phyloP scores from a whole-genome alignment of 176 grass and related monocot species.

The Phyllostachys edulis region DNA sequence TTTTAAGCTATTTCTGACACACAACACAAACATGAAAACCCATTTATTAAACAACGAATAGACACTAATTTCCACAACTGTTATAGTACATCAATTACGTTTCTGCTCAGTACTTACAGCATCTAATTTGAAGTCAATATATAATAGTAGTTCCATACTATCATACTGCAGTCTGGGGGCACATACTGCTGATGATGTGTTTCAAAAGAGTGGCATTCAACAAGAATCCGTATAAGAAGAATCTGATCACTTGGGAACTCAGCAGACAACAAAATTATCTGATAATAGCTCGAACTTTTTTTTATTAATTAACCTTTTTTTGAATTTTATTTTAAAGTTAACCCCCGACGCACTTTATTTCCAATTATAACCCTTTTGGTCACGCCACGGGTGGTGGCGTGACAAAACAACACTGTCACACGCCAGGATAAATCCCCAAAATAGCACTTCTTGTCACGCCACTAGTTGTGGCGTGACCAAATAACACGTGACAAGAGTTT shows the following conservation, averaged over 20 bases:
- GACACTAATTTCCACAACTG: not conserved
- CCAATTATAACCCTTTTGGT: no score
- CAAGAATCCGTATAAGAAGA: not conserved
- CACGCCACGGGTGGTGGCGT: no score
- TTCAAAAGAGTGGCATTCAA: not conserved
- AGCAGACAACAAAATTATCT: not conserved
- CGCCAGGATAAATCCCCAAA: no score
- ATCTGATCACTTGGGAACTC: not conserved
- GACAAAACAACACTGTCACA: no score
- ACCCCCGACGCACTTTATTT: no score
- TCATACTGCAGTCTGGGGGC: not conserved
- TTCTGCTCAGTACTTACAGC: not conserved
- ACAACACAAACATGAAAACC: not conserved
- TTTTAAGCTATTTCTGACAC: not conserved
- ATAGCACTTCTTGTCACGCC: no score
- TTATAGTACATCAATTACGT: not conserved
- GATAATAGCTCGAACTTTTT: no score
- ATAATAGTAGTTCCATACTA: not conserved
- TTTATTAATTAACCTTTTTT: no score
- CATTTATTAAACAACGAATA: not conserved
- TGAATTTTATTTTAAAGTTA: no score
- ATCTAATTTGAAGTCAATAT: conserved; percentile 9
- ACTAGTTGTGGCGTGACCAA: no score
- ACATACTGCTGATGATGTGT: not conserved
- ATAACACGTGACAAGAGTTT: no score